phyloP scores from a whole-genome alignment of 306 rosid species.

The Cucurbita maxima region DNA sequence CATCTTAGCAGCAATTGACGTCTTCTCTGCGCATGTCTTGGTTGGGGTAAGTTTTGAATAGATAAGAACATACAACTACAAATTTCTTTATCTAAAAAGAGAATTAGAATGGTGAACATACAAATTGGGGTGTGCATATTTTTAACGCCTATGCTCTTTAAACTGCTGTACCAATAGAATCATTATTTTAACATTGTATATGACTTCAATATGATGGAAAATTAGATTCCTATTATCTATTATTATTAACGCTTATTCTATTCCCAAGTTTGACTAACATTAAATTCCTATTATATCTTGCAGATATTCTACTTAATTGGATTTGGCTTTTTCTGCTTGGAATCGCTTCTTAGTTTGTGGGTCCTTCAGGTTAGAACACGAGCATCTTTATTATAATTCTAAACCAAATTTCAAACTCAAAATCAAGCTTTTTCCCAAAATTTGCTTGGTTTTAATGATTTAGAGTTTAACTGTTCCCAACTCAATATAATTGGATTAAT shows the following conservation, averaged over 20 bases:
- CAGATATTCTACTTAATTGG: slow-evolving; percentile 91
- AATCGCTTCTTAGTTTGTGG: slow-evolving; percentile 88
- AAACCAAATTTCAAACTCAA: too few species aligned
- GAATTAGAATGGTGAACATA: not conserved
- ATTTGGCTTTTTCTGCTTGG: slow-evolving; percentile 90
- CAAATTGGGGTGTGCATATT: not conserved
- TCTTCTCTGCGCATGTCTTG: slow-evolving; percentile 58
- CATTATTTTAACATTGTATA: not conserved
- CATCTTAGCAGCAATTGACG: slow-evolving; percentile 83
- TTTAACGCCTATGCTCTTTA: not conserved
- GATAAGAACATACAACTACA: not conserved
- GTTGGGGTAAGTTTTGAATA: slow-evolving; percentile 72
- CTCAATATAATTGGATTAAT: not conserved
- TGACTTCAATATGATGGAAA: not conserved
- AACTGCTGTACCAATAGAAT: not conserved
- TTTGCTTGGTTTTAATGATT: too few species aligned
- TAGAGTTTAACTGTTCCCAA: too few species aligned
- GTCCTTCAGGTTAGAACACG: slow-evolving; percentile 67
- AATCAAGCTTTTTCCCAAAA: too few species aligned
- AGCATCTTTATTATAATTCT: not conserved
- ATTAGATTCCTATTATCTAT: not conserved
- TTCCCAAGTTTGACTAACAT: slow-evolving; percentile 2
- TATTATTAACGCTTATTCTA: not conserved
- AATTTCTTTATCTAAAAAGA: not conserved
- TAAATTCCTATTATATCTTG: not conserved